Percentiles rank a stretch among this genome's conserved stretches.
phyloP scores from a whole-genome alignment of 768 basidiomycete genomes.

The Dendrothele bispora region DNA sequence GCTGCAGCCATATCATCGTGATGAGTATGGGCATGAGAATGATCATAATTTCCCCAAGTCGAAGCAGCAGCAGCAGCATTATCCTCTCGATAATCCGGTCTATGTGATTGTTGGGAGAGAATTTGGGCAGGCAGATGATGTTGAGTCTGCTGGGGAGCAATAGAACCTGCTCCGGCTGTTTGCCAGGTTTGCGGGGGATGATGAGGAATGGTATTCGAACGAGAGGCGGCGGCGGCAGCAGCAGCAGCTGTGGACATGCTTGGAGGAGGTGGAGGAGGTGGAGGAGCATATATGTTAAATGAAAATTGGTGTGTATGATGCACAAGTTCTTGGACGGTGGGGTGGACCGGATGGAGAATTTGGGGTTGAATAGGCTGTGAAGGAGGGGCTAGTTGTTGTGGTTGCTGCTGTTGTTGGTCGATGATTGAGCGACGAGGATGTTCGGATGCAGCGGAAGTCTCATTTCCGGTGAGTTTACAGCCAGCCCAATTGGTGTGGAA shows the following conservation, averaged over 20 bases:
- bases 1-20: constrained; percentile 44
- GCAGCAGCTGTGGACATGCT: constrained; percentile 15
- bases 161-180: constrained; percentile 51
- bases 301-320: constrained; percentile 22
- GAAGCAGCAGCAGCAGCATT: too few species aligned
- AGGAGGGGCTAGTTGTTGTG: constrained; percentile 4
- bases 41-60: constrained; percentile 62
- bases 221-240: constrained; percentile 40
- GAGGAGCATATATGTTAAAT: constrained; percentile 25
- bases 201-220: constrained; percentile 40
- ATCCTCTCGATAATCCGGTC: constrained; percentile 50
- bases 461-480: constrained; percentile 76
- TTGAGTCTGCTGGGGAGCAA: constrained; percentile 68
- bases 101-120: constrained; percentile 45
- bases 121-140: constrained; percentile 46
- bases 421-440: neutral
- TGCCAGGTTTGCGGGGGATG: constrained; percentile 68
- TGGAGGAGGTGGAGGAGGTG: constrained; percentile 14
- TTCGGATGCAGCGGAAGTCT: constrained; percentile 49
- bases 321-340: constrained; percentile 21
- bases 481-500: constrained; percentile 78
- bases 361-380: constrained; percentile 13
- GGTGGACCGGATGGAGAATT: constrained; percentile 19
- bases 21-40: constrained; percentile 43
- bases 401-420: constrained; percentile 6